These are phyloP conservation scores for Saccharomyces hybrid DNA, from an alignment of 1,139 yeast genomes.

Conservation along the genomic window DNA sequence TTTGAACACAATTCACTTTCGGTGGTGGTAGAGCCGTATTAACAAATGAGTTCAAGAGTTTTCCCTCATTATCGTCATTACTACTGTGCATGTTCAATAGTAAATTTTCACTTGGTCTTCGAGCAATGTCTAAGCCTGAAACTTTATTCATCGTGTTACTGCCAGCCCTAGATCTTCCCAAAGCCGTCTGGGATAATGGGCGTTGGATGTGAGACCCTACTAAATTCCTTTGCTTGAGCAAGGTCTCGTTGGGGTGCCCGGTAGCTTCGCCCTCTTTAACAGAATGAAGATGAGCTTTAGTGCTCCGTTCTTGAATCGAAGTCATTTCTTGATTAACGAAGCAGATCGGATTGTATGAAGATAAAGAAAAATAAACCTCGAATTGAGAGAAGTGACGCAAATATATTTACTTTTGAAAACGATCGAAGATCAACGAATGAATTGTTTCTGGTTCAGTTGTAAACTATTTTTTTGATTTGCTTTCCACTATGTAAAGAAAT, in stretches of 20 bases:
- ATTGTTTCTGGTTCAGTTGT: not conserved
- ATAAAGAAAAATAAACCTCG: not conserved
- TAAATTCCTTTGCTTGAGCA: not conserved
- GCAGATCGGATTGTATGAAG: not conserved
- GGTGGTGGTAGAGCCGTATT: conserved; percentile 9
- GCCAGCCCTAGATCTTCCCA: not conserved
- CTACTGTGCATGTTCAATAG: conserved; percentile 13
- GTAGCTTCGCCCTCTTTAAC: not conserved
- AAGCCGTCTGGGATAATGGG: not conserved
- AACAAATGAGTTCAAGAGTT: not conserved
- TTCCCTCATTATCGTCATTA: conserved; percentile 5
- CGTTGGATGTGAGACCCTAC: not conserved
- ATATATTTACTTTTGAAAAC: not conserved
- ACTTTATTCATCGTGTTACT: conserved; percentile 10
- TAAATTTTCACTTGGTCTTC: conserved; percentile 32
- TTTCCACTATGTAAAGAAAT: not conserved
- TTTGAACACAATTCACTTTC: conserved; percentile 13
- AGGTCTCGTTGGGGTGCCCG: not conserved
- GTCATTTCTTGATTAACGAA: not conserved
- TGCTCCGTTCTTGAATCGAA: not conserved
- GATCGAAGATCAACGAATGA: not conserved
- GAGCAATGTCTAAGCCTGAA: conserved; percentile 23
- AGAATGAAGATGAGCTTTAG: not conserved
- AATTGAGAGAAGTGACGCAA: not conserved
- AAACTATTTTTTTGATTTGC: not conserved